Conservation (phyloP, 495 filamentous ascomycete genomes). For the Coniosporium apollinis region DNA sequence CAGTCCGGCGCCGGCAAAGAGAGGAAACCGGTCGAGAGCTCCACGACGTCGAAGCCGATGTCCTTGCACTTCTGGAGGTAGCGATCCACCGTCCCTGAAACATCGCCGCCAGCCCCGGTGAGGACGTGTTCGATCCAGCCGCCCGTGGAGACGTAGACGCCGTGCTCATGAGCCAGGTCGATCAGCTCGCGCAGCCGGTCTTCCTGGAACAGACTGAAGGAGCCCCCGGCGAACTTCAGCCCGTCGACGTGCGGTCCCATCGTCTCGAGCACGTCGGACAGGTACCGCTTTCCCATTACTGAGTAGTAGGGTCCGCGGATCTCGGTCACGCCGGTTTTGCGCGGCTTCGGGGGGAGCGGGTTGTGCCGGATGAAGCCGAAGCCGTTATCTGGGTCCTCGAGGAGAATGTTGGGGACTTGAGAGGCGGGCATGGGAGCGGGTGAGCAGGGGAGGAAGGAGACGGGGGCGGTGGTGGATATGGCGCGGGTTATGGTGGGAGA, state of each 20-base stretch:
- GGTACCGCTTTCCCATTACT: conserved; percentile 35
- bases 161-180: conserved; percentile 35
- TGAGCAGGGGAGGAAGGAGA: too few species aligned
- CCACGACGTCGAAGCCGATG: conserved; percentile 39
- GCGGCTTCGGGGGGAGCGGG: conserved; percentile 31
- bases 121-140: conserved; percentile 42
- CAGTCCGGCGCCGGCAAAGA: conserved; percentile 39
- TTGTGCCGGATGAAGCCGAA: conserved; percentile 40
- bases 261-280: conserved; percentile 36
- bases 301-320: conserved; percentile 42
- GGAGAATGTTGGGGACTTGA: too few species aligned
- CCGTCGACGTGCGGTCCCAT: conserved; percentile 40
- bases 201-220: conserved; percentile 37
- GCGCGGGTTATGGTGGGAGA: too few species aligned
- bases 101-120: conserved; percentile 29
- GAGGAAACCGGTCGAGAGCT: conserved; percentile 37
- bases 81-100: conserved; percentile 29
- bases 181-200: conserved; percentile 31
- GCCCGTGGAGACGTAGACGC: conserved; percentile 39
- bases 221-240: conserved; percentile 41
- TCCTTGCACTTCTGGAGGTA: conserved; percentile 36
- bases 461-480: too few species aligned
- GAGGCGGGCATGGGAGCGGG: too few species aligned
- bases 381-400: conserved; percentile 34
- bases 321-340: conserved; percentile 34